Conservation (phyloP, 768 basidiomycete species). For the Kwoniella shandongensis region DNA sequence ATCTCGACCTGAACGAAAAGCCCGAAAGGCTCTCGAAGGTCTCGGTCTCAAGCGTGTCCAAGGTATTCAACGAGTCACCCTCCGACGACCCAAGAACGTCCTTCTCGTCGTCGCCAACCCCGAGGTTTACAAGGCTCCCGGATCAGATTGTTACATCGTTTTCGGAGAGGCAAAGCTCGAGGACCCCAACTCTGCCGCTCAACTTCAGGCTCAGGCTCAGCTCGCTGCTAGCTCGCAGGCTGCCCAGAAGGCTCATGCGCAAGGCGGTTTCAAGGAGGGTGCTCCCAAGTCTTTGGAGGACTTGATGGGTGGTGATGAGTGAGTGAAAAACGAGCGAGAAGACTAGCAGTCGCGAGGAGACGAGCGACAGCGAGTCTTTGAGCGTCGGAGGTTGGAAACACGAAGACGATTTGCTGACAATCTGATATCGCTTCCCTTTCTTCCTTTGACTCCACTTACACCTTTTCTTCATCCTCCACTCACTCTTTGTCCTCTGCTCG, state of each 20-base stretch:
- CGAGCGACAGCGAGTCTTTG: not conserved
- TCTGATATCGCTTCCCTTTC: not conserved
- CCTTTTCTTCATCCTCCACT: no score
- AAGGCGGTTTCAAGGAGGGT: constrained; percentile 63
- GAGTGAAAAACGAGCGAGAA: constrained; percentile 22
- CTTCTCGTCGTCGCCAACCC: constrained; percentile 90
- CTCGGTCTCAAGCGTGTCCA: constrained; percentile 91
- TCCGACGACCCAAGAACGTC: constrained; percentile 92
- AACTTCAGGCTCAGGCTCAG: constrained; percentile 66
- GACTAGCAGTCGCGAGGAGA: no score
- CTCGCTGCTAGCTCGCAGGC: constrained; percentile 58
- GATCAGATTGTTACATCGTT: constrained; percentile 97
- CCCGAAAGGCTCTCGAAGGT: constrained; percentile 78
- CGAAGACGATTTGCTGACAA: not conserved
- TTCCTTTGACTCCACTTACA: no score
- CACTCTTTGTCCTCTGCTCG: no score
- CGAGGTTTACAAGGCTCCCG: constrained; percentile 96
- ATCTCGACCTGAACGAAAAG: constrained; percentile 91
- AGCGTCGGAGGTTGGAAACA: not conserved
- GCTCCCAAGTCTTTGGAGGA: constrained; percentile 65
- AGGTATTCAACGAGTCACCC: constrained; percentile 89
- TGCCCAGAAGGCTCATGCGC: constrained; percentile 57
- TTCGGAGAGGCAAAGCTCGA: constrained; percentile 77
- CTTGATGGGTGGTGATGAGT: constrained; percentile 49
- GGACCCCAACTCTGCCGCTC: constrained; percentile 48